Base-by-base conservation (phyloP, 139 green algal genomes). In the Limnomonas spitsbergensis region DNA sequence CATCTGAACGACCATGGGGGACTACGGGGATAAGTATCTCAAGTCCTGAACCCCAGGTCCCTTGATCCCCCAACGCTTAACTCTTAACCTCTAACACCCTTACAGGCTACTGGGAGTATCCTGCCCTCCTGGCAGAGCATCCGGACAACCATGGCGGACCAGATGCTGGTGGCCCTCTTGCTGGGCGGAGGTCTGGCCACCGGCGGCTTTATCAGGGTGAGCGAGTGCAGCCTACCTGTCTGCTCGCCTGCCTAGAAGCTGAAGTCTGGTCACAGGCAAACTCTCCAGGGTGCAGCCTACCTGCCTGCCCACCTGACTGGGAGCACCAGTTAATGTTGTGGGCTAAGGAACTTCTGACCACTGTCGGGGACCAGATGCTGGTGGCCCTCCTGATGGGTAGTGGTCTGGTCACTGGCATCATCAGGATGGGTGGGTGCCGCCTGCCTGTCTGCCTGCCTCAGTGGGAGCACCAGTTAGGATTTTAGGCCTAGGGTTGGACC, bases 171-270 rank as follows among this genome's bases (percentile, higher is more conserved):
- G 32, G 93, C 81, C 0, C 39, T 94, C 1, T 69, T 97, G 53
- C 88, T 98, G 54, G 94, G 88, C 0, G 69, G 42, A 0, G 89
- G 81, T 6, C 85, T 98, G 7, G 75, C 83, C 38, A 80, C 68
- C 0, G 94, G 85, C 26, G 92, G 94, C 40, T 97, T 92, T 53
- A 38, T 92, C 2, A 80, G 93, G 0, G 94, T 98, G 56, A 61
- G 69, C 39, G 7, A 61, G 47, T 61, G 47, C 47, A 61, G 47
- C 14, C 47, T 61, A 61, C 47, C n/a, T n/a, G n/a, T n/a, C n/a
- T n/a, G n/a, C n/a, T n/a, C n/a, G n/a, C n/a, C 72, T 85, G 80
- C 80, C 80, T 34, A 95, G 90, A 1, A 90, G 91, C 9, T 83
- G 52, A 4, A 83, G 95, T 9, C 85, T 98, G 7, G 75, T 82